Evolutionary conservation across 352 stramenopile species (phyloP), one percentile per base, ranked within the genome.

Genomic region (Phytophthora hibernalis): DNA sequence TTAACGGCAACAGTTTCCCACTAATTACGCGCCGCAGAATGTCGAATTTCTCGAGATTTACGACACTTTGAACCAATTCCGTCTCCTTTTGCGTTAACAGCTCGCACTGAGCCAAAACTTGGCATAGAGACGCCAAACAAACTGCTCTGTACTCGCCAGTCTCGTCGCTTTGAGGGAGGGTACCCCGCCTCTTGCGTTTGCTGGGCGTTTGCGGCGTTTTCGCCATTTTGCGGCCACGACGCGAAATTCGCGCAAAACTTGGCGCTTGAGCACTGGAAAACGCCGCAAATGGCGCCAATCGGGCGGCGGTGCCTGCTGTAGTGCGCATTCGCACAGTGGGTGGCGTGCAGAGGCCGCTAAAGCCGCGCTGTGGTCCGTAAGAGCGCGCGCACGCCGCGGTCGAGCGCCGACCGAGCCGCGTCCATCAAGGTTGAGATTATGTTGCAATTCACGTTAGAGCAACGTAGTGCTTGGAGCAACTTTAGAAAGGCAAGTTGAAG

Each of bases 201-300:
- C 50, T 65, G 35, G 70, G 68, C 28, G 62, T 76, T 77, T 58
- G 61, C 3, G 66, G 61, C 45, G 35, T 40, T 47, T 64, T 78
- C 33, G 26, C 60, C 57, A 54, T 60, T 54, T 68, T 16, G 10
- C 20, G 1, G 62, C 64, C 9, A 68, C 58, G 10, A 55, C 45
- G 9, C 50, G 38, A 52, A 78, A 88, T 26, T 74, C 57, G 9
- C 30, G 37, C 48, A 88, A 71, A 35, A 88, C 61, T 18, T 83
- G 63, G 20, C 76, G 77, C 60, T 80, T 83, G 38, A 88, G 77
- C 53, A 88, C 79, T 1, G 79, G 75, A 54, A 72, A 78, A 3
- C 67, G 79, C 10, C 16, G 58, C 54, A 86, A 43, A 42, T 72
- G 42, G 1, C 63, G 70, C 77, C 77, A 82, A 51, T 70, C 61